Conservation (phyloP, 208 protist genomes). For the Leishmania guyanensis region DNA sequence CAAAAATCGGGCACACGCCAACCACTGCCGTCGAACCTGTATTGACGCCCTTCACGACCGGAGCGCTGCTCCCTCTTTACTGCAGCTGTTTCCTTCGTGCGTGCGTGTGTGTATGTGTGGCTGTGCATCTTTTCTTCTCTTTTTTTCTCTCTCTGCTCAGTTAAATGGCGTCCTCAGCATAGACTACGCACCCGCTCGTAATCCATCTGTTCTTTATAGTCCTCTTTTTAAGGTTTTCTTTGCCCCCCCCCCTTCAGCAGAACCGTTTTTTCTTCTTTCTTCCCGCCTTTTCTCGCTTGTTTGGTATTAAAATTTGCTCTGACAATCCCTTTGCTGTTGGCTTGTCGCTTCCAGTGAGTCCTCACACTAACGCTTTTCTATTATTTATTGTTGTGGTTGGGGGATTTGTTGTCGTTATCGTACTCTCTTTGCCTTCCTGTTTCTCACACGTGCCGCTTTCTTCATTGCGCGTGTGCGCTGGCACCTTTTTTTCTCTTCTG, state of each 20-base stretch:
- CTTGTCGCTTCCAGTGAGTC: neutral
- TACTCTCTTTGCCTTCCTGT: neutral
- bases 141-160: neutral
- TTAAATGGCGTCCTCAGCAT: too few species aligned
- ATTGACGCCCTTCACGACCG: neutral
- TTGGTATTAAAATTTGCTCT: neutral
- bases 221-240: neutral
- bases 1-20: neutral
- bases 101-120: neutral
- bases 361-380: neutral
- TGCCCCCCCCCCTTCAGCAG: too few species aligned
- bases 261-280: slow-evolving; percentile 5
- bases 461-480: too few species aligned
- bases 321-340: neutral
- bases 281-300: too few species aligned
- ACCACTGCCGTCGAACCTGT: neutral
- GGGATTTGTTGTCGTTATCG: neutral
- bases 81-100: neutral
- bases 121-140: neutral
- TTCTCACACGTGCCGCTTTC: slow-evolving; percentile 5
- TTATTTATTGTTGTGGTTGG: neutral
- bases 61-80: neutral
- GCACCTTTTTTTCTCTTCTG: neutral
- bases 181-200: neutral
- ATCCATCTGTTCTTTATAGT: slow-evolving; percentile 12